Conservation (phyloP, 176 grass and related monocot genomes). For the Thinopyrum elongatum region DNA sequence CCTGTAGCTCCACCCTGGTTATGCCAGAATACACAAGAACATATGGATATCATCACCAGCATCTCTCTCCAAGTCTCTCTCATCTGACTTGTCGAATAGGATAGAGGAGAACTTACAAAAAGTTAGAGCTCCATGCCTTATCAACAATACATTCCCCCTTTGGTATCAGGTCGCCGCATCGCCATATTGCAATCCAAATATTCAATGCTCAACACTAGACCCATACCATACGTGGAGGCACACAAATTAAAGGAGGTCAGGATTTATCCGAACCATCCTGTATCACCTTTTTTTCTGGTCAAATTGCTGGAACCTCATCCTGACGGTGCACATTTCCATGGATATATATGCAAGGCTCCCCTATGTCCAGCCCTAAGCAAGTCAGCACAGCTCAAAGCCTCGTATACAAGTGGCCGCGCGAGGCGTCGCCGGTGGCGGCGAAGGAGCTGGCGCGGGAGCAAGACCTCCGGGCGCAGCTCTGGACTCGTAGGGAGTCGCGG, state of each 20-base stretch:
- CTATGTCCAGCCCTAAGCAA: background rate
- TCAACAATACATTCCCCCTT: slow-evolving; percentile 10
- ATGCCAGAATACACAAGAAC: background rate
- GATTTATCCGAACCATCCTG: background rate
- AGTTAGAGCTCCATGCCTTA: slow-evolving; percentile 33
- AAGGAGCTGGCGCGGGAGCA: too few species aligned
- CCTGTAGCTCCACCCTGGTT: too few species aligned
- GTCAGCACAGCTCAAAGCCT: background rate
- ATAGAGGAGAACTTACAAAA: slow-evolving; percentile 12
- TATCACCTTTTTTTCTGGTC: background rate
- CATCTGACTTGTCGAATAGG: slow-evolving; percentile 35
- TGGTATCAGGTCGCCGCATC: slow-evolving; percentile 14
- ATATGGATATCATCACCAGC: background rate
- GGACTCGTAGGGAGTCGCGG: too few species aligned
- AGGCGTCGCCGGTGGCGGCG: too few species aligned
- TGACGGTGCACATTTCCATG: background rate
- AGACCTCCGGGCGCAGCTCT: too few species aligned
- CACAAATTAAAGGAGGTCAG: background rate
- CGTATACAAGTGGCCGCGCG: too few species aligned
- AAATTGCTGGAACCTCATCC: background rate
- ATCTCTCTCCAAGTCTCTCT: slow-evolving; percentile 15
- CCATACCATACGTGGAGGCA: background rate
- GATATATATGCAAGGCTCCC: background rate
- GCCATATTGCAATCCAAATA: slow-evolving; percentile 28
- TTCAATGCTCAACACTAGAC: slow-evolving; percentile 20